Evolutionary conservation across 2,329 filamentous ascomycete species (phyloP).

Genomic region (Pestalotiopsis sp.): DNA sequence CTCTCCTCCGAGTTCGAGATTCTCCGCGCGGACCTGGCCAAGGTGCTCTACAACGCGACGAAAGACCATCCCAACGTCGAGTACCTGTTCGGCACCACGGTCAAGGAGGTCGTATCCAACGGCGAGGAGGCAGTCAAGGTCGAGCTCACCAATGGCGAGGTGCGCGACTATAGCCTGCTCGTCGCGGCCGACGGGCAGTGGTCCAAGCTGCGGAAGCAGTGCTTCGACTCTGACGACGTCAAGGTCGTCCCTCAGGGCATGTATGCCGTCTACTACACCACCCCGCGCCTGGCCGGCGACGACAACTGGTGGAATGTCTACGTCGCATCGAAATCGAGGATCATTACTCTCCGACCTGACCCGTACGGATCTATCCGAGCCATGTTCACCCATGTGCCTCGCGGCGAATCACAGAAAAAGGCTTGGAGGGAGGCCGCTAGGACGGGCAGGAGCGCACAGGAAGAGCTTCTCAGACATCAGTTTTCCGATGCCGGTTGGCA

Average conservation of each 20-base stretch:
- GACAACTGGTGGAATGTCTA: constrained; percentile 13
- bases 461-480: constrained; percentile 36
- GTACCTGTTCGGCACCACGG: constrained; percentile 32
- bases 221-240: constrained; percentile 29
- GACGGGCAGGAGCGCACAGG: constrained; percentile 29
- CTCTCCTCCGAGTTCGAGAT: constrained; percentile 55
- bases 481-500: constrained; percentile 48
- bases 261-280: constrained; percentile 34
- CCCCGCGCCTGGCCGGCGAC: constrained; percentile 28
- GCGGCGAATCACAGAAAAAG: constrained; percentile 8
- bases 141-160: constrained; percentile 41
- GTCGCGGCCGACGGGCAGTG: constrained; percentile 57
- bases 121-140: constrained; percentile 18
- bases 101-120: constrained; percentile 16
- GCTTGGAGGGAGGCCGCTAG: constrained; percentile 30
- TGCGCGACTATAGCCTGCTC: constrained; percentile 48
- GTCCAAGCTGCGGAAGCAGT: constrained; percentile 46
- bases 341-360: background rate
- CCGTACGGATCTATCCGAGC: constrained; percentile 4
- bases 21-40: constrained; percentile 51
- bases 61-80: constrained; percentile 19
- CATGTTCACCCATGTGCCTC: constrained; percentile 2
- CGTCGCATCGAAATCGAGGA: background rate
- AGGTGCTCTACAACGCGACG: constrained; percentile 39
- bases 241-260: constrained; percentile 26